A percentile compares a stretch with the other conserved stretches of the same genome.
Evolutionary conservation across 129 eudicot species (phyloP).

Genomic region (Centella asiatica): DNA sequence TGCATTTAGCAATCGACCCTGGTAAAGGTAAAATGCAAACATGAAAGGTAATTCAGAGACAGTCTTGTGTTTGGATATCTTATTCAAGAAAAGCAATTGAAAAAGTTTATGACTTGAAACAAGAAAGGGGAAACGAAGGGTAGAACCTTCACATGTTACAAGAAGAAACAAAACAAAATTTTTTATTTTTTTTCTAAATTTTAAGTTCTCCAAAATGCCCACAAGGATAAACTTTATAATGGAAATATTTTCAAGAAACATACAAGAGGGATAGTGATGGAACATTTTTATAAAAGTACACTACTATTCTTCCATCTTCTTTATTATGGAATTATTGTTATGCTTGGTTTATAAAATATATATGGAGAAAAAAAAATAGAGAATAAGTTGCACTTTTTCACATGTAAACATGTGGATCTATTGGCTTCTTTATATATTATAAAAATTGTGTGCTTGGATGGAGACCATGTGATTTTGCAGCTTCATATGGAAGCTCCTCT

Average conservation of each 20-base stretch:
- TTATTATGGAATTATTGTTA: not conserved
- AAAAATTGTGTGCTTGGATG: constrained; percentile 13
- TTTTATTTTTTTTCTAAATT: not conserved
- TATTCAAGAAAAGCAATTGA: too few relatives aligned
- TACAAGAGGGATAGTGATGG: constrained; percentile 7
- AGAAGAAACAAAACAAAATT: constrained; percentile 6
- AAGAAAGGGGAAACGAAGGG: not conserved
- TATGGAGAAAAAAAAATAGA: constrained; percentile 1
- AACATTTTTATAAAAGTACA: too few relatives aligned
- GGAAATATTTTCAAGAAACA: too few relatives aligned
- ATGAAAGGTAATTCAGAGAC: too few relatives aligned
- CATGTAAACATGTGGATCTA: constrained; percentile 38
- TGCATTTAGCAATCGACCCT: too few relatives aligned
- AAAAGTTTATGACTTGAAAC: constrained; percentile 16
- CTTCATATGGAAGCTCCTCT: constrained; percentile 18
- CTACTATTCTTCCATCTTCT: too few relatives aligned
- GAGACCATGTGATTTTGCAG: constrained; percentile 36
- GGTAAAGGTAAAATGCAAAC: too few relatives aligned
- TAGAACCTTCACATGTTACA: constrained; percentile 28
- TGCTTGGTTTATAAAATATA: not conserved
- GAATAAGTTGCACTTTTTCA: constrained; percentile 23
- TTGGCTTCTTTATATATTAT: not conserved
- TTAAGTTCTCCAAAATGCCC: too few relatives aligned
- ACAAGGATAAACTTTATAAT: too few relatives aligned
- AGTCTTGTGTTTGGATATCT: too few relatives aligned